Evolutionary conservation across 2,329 filamentous ascomycete genomes (phyloP).

Genomic region (Aspergillus unguis): DNA sequence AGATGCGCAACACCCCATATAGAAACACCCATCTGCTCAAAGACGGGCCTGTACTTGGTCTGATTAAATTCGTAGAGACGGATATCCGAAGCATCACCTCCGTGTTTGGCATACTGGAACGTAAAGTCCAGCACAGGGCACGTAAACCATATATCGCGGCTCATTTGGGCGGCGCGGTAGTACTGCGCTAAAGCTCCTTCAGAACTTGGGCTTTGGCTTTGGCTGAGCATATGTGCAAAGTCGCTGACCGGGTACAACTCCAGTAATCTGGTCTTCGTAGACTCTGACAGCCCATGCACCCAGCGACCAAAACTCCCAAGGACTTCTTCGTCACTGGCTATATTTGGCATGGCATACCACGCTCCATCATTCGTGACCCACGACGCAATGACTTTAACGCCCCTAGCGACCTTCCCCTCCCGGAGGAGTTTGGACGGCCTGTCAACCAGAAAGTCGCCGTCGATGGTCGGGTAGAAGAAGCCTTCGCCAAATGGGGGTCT

Average conservation of each 20-base stretch:
- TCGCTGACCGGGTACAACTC: constrained; percentile 20
- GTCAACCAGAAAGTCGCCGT: constrained; percentile 25
- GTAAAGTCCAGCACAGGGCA: constrained; percentile 32
- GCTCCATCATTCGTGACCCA: constrained; percentile 22
- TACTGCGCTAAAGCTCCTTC: constrained; percentile 27
- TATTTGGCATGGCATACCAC: constrained; percentile 15
- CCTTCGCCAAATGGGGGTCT: constrained; percentile 20
- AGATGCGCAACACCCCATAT: constrained; percentile 35
- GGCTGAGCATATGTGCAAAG: constrained; percentile 13
- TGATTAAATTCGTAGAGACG: constrained; percentile 31
- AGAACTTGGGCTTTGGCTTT: not conserved
- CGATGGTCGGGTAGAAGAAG: constrained; percentile 22
- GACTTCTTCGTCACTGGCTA: constrained; percentile 18
- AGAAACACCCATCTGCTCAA: constrained; percentile 29
- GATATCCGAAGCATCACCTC: constrained; percentile 15
- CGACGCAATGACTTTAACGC: constrained; percentile 14
- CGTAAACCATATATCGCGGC: constrained; percentile 32
- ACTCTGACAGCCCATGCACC: constrained; percentile 13
- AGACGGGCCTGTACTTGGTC: constrained; percentile 26
- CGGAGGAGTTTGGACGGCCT: constrained; percentile 26
- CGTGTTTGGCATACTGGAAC: constrained; percentile 29
- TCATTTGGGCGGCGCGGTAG: constrained; percentile 35
- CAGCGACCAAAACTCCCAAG: constrained; percentile 17
- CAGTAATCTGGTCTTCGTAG: constrained; percentile 19
- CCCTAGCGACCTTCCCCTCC: constrained; percentile 22